phyloP scores from a whole-genome alignment of 257 asterid genomes.

The Solanum tacnaense region DNA sequence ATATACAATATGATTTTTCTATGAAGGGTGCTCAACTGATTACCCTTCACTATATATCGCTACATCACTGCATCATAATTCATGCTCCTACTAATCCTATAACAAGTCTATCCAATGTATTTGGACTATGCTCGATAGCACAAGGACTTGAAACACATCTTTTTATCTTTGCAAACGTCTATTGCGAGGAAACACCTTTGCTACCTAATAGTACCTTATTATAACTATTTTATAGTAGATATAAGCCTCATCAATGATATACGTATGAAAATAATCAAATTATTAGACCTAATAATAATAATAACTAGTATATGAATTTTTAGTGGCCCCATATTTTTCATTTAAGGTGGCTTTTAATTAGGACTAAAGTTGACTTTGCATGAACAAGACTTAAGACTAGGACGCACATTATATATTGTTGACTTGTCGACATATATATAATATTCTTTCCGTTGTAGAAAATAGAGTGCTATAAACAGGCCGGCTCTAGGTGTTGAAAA shows the following conservation, averaged over 20 bases:
- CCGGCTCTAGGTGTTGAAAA: not conserved
- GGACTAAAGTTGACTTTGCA: too few relatives aligned
- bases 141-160: too few relatives aligned
- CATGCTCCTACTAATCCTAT: not conserved
- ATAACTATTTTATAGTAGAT: not conserved
- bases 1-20: not conserved
- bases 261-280: too few relatives aligned
- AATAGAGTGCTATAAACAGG: not conserved
- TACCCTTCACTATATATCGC: not conserved
- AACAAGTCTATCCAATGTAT: not conserved
- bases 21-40: not conserved
- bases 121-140: not conserved
- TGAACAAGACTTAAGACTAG: not conserved
- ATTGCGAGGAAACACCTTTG: not conserved
- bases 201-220: too few relatives aligned
- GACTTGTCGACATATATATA: not conserved
- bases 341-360: not conserved
- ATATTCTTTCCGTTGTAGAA: not conserved
- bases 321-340: not conserved
- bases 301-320: not conserved
- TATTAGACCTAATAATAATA: too few relatives aligned
- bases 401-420: not conserved
- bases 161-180: not conserved
- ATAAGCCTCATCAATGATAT: not conserved
- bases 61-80: not conserved